Percentiles rank a stretch among this genome's conserved stretches.
These are phyloP conservation scores for Ammopiptanthus mongolicus DNA, from an alignment of 306 rosid genomes.

Conservation along the genomic window DNA sequence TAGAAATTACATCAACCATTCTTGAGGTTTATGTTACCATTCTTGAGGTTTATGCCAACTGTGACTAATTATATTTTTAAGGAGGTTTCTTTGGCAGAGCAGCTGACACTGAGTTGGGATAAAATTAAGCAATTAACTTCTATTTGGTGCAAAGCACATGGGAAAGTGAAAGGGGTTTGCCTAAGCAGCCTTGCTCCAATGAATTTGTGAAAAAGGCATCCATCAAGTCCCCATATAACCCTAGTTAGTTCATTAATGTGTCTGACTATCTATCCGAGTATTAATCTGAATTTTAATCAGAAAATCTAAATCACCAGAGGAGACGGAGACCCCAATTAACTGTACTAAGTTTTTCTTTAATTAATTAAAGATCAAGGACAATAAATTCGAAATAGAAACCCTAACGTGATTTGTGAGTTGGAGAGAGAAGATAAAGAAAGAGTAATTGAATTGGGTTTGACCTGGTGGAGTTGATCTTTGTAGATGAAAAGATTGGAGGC, in stretches of 20 bases:
- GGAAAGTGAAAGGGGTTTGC: too few species aligned
- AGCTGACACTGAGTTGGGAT: too few species aligned
- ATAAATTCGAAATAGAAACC: neutral
- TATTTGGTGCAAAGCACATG: neutral
- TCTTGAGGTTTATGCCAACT: too few species aligned
- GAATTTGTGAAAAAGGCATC: neutral
- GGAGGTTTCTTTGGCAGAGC: too few species aligned
- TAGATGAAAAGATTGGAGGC: slow-evolving; percentile 78
- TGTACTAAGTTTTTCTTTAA: too few species aligned
- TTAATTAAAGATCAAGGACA: too few species aligned
- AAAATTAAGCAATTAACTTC: too few species aligned
- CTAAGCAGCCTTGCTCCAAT: neutral
- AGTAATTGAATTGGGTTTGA: slow-evolving; percentile 1
- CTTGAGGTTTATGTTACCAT: too few species aligned
- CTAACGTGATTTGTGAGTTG: neutral
- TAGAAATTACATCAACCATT: too few species aligned
- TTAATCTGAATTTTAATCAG: neutral
- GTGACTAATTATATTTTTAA: neutral
- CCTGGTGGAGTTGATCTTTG: slow-evolving; percentile 86
- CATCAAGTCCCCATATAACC: neutral
- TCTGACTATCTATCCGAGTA: neutral
- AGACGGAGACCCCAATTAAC: too few species aligned
- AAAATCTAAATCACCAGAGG: too few species aligned
- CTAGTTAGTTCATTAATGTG: neutral
- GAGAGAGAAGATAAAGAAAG: slow-evolving; percentile 18